A percentile compares a stretch with the other conserved stretches of the same genome.
phyloP scores from a whole-genome alignment of 1,284 basidiomycete species.

The Puccinia horiana region DNA sequence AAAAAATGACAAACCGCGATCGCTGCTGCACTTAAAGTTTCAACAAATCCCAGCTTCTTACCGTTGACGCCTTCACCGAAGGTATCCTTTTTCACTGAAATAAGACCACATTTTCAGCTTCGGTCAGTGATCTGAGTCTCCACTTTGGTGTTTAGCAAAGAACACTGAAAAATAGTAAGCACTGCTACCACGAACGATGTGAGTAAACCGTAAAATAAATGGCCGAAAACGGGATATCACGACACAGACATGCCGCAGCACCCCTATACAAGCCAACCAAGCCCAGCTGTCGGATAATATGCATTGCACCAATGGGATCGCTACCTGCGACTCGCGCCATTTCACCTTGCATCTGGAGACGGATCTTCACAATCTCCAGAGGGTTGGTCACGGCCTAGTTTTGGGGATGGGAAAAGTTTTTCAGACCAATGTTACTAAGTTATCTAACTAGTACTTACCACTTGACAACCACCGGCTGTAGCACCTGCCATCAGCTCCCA shows the following conservation, averaged over 20 bases:
- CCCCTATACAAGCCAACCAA: constrained; percentile 90
- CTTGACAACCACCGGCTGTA: constrained; percentile 92
- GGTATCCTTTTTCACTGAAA: constrained; percentile 73
- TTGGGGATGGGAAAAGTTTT: background rate
- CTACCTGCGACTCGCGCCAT: constrained; percentile 76
- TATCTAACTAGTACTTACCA: constrained; percentile 66
- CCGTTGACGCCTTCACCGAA: constrained; percentile 95
- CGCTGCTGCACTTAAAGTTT: constrained; percentile 80
- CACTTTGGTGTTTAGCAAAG: background rate
- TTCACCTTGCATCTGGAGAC: constrained; percentile 93
- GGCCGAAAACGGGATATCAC: constrained; percentile 83
- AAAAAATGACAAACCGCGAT: constrained; percentile 57
- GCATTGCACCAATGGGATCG: constrained; percentile 77
- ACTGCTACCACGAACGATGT: constrained; percentile 62
- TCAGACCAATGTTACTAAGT: background rate
- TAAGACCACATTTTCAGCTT: background rate
- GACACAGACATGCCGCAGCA: constrained; percentile 74
- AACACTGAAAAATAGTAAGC: background rate
- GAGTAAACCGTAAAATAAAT: constrained; percentile 66
- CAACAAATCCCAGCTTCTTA: constrained; percentile 85
- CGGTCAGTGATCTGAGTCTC: background rate
- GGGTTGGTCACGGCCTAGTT: constrained; percentile 91
- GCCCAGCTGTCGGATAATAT: constrained; percentile 90
- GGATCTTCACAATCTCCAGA: constrained; percentile 83
- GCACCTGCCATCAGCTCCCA: constrained; percentile 94